Base-by-base conservation (phyloP, 2,329 filamentous ascomycete species). In the Aspergillus sergii region DNA sequence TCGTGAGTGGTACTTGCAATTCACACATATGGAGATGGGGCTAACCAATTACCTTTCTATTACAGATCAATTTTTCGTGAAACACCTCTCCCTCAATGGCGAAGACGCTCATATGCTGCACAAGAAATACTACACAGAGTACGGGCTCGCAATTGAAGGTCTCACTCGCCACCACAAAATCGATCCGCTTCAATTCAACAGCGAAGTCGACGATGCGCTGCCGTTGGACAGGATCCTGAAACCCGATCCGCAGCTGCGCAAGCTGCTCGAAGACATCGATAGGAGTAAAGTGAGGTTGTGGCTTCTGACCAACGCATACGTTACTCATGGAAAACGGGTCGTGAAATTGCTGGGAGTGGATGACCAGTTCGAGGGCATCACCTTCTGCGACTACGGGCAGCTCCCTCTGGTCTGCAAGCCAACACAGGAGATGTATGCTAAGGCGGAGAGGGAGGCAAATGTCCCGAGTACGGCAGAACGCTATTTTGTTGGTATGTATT, bases 241-340 rank as follows among this genome's bases (percentile, higher is more conserved):
- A 73, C 92, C 93, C 0, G 88, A 96, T 71, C 85, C 89, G 0
- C 83, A 89, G 72, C 83, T 98, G 48, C 89, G 92, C 57, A 83
- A 86, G 72, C 79, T 99, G 53, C 87, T 99, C 7, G 83, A 90
- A 76, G 91, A 94, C 68, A 89, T 99, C 59, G 94, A 99, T 78
- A 89, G 79, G 63, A 86, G 82, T 72, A 96, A 96, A 76, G 91
- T 97, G 67, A 93, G 88, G 67, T 82, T 93, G 34, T 99, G 96
- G 95, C 87, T 99, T 2, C 90, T 99, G 72, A 99, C 96, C 2
- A 99, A 99, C 74, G 95, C 96, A 26, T 97, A 99, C 73, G 83
- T 96, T 67, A 98, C 85, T 39, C 95, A 99, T 73, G 95, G 88
- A 36, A 89, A 87, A 73, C 83, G 93, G 48, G 95, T 99, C 0